phyloP scores from a whole-genome alignment of 805 yeast genomes.

The Lipomyces kockii region DNA sequence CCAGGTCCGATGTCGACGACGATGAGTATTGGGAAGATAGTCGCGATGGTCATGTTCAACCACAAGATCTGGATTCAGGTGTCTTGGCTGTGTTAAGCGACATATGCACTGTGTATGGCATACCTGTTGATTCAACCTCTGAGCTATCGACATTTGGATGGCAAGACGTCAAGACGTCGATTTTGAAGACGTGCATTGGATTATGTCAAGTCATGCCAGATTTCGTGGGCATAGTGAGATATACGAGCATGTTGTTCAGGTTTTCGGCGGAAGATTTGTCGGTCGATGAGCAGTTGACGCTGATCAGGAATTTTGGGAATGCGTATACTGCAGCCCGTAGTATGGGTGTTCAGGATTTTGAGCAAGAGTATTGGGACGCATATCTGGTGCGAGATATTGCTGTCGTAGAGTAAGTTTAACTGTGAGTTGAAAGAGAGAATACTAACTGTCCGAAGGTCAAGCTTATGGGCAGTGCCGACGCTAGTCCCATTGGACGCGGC shows the following conservation, averaged over 20 bases:
- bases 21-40: background rate
- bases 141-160: constrained; percentile 50
- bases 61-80: constrained; percentile 39
- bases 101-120: constrained; percentile 60
- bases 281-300: constrained; percentile 29
- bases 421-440: background rate
- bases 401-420: constrained; percentile 39
- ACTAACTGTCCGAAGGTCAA: constrained; percentile 10
- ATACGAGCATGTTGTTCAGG: constrained; percentile 26
- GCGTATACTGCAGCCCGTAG: constrained; percentile 25
- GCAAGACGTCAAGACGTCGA: constrained; percentile 61
- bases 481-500: background rate
- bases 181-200: constrained; percentile 56
- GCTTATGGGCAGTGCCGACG: constrained; percentile 34
- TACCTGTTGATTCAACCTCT: constrained; percentile 39
- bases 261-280: constrained; percentile 22
- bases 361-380: constrained; percentile 72
- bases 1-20: constrained; percentile 3
- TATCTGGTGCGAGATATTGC: constrained; percentile 59
- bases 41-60: background rate
- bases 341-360: constrained; percentile 31
- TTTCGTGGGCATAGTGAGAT: constrained; percentile 47
- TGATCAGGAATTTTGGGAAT: constrained; percentile 20
- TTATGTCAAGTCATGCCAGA: constrained; percentile 61
- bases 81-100: constrained; percentile 54